Conservation (phyloP, 2,329 filamentous ascomycete species). For the Didymella exigua region DNA sequence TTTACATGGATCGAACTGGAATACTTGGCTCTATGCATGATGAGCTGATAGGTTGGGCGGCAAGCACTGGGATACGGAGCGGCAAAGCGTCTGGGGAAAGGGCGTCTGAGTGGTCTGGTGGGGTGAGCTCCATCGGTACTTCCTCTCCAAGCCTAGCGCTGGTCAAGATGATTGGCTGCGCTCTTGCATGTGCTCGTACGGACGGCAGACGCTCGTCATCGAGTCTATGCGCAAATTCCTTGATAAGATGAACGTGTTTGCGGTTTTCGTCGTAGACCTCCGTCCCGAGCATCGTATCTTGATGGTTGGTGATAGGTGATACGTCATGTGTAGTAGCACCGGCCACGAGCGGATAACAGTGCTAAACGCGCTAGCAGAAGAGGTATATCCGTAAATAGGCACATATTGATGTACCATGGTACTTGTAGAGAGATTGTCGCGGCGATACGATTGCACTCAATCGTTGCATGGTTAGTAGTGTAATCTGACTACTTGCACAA, state of each 20-base stretch:
- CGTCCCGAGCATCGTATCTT: conserved; percentile 17
- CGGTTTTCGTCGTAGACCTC: conserved; percentile 7
- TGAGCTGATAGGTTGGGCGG: conserved; percentile 26
- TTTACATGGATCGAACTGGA: conserved; percentile 2
- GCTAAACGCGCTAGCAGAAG: conserved; percentile 1
- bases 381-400: neutral
- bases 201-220: conserved; percentile 33
- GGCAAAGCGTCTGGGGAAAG: conserved; percentile 22
- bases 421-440: neutral
- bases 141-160: conserved; percentile 21
- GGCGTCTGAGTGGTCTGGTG: neutral
- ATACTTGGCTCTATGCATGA: conserved; percentile 8
- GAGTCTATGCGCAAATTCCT: conserved; percentile 24
- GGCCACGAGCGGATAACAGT: neutral
- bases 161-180: conserved; percentile 2
- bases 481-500: neutral
- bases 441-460: neutral
- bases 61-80: conserved; percentile 21
- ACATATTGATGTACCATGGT: neutral
- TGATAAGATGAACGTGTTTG: conserved; percentile 20
- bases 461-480: neutral
- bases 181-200: conserved; percentile 13
- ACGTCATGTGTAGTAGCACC: conserved; percentile 20
- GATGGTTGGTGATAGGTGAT: neutral
- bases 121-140: conserved; percentile 22